These are phyloP conservation scores for Hanseniaspora meyeri DNA, from an alignment of 805 yeast genomes.

Conservation along the genomic window DNA sequence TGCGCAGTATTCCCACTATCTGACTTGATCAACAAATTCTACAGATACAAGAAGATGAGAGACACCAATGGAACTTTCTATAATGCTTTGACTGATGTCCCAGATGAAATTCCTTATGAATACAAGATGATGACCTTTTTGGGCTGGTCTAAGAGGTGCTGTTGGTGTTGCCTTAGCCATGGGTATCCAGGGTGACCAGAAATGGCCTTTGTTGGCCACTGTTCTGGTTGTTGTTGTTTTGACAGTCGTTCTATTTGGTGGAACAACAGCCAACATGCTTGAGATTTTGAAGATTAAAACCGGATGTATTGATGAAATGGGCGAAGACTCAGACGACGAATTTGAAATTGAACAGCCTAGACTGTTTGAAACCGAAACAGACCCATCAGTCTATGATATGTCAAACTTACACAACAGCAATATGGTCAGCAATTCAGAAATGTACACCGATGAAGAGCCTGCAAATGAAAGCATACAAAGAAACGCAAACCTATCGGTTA, in stretches of 20 bases:
- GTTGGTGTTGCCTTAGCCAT: conserved; percentile 98
- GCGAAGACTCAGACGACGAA: conserved; percentile 76
- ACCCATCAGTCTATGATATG: conserved; percentile 5
- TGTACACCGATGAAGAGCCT: conserved; percentile 17
- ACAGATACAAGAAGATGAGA: conserved; percentile 42
- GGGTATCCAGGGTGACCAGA: conserved; percentile 91
- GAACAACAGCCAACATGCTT: conserved; percentile 96
- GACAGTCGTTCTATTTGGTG: conserved; percentile 93
- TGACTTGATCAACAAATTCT: conserved; percentile 65
- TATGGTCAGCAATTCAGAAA: conserved; percentile 19
- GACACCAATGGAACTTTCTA: conserved; percentile 9
- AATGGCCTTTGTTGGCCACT: conserved; percentile 79
- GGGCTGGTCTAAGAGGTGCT: conserved; percentile 99
- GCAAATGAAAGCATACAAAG: not conserved
- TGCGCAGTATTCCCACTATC: conserved; percentile 94
- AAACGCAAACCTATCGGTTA: conserved; percentile 1
- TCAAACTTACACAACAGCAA: not conserved
- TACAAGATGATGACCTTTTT: conserved; percentile 98
- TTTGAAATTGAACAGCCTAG: conserved; percentile 76
- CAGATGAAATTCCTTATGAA: conserved; percentile 85
- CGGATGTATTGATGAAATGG: conserved; percentile 69
- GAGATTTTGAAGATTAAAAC: conserved; percentile 87
- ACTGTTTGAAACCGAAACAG: conserved; percentile 7
- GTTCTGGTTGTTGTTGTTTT: conserved; percentile 92
- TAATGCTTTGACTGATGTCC: conserved; percentile 25